phyloP scores from a whole-genome alignment of 2,329 filamentous ascomycete genomes.

The Colletotrichum destructivum region DNA sequence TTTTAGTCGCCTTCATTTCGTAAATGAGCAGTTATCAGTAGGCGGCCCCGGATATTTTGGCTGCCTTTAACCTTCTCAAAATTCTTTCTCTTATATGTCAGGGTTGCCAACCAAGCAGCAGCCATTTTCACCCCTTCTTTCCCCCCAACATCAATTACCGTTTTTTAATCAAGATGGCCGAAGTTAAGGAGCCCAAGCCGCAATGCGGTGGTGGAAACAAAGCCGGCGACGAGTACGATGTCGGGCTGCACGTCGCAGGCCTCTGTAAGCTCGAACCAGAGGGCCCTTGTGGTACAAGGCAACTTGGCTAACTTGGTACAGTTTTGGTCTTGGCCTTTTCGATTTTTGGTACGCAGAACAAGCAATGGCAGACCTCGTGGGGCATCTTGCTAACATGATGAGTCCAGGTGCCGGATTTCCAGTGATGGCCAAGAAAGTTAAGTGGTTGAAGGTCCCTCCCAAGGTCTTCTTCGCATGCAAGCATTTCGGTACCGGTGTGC shows the following conservation, averaged over 20 bases:
- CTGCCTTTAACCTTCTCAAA: conserved; percentile 42
- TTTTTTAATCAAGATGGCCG: conserved; percentile 46
- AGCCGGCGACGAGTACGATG: conserved; percentile 56
- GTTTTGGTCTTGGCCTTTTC: conserved; percentile 59
- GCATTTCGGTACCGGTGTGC: conserved; percentile 79
- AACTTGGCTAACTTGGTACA: conserved; percentile 44
- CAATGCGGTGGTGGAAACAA: conserved; percentile 55
- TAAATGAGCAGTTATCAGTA: conserved; percentile 42
- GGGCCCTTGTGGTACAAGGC: not conserved
- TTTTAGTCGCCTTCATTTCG: conserved; percentile 43
- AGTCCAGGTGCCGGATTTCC: conserved; percentile 64
- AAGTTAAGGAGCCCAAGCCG: conserved; percentile 53
- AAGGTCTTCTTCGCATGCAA: conserved; percentile 74
- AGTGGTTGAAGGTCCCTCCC: conserved; percentile 70
- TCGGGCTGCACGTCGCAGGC: conserved; percentile 57
- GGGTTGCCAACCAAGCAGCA: conserved; percentile 36
- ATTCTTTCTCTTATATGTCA: conserved; percentile 40
- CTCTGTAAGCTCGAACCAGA: conserved; percentile 55
- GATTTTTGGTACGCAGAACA: conserved; percentile 52
- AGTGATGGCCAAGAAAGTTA: conserved; percentile 69
- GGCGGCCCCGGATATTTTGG: conserved; percentile 45
- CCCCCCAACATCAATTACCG: conserved; percentile 3
- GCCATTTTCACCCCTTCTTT: conserved; percentile 14
- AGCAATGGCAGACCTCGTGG: conserved; percentile 3
- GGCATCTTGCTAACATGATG: conserved; percentile 37